Evolutionary conservation across 805 yeast genomes (phyloP), one percentile per base, ranked within the genome.

Genomic region (Kluyveromyces starmeri): DNA sequence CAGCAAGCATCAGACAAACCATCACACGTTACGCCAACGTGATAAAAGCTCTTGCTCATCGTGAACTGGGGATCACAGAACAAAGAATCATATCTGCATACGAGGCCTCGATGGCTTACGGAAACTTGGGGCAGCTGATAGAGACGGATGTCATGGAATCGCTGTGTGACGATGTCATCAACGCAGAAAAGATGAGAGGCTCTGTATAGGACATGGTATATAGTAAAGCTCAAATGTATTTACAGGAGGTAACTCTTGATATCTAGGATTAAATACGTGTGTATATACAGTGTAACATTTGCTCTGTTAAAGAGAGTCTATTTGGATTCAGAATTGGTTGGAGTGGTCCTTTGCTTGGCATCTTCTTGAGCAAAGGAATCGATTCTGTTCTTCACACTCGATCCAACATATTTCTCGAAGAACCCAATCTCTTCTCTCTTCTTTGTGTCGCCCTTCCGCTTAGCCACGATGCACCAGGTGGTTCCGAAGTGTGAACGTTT

Each of bases 401-500:
- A 54, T 4, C 54, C 64, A 46, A 64, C 63, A 37, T 70, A 73
- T 43, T 70, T 72, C 38, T 73, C 75, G 23, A 65, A 51, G 45
- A 70, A 69, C 0, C 71, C 65, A 41, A 71, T 48, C 42, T 71
- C 78, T 20, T 62, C 67, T 32, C 42, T 46, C 32, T 41, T 50
- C 48, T 62, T 64, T 5, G 70, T 65, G 51, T 81, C 89, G 36
- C 76, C 80, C n/a, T 80, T 79, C 45, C 70, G 67, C 59, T 83
- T 83, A 27, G 85, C 81, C 6, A 81, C 75, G 45, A 81, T 67
- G 59, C 81, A 71, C 92, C 92, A 88, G 4, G 96, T 85, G 1
- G 97, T 83, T 14, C 97, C 97, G 41, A 92, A 69, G 61, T 92
- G 96, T 14, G 76, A 76, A 44, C 95, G 67, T 42, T 73, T 75